phyloP scores from a whole-genome alignment of 2,329 filamentous ascomycete species.

The Ceratocystis cacaofunesta region DNA sequence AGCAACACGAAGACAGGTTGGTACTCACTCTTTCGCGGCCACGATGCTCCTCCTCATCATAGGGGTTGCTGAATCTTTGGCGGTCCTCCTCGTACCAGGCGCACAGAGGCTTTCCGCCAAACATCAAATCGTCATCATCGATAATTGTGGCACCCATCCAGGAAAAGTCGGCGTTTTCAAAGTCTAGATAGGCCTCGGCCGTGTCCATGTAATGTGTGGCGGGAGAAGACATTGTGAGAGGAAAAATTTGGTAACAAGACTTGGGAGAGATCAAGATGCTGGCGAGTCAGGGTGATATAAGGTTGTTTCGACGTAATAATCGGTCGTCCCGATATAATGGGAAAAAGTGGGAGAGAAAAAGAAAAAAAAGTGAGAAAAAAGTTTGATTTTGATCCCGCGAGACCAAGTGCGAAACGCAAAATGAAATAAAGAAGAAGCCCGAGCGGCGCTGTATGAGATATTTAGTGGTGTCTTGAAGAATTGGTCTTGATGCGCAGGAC shows the following conservation, averaged over 20 bases:
- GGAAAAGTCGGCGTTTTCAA: constrained; percentile 19
- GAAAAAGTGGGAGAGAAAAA: not conserved
- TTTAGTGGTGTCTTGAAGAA: not conserved
- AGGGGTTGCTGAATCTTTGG: constrained; percentile 28
- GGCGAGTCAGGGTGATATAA: not conserved
- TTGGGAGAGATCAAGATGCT: not conserved
- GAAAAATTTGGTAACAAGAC: not conserved
- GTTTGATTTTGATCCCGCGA: not conserved
- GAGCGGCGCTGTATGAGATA: not conserved
- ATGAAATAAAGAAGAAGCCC: not conserved
- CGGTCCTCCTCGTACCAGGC: constrained; percentile 47
- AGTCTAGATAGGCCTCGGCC: constrained; percentile 12
- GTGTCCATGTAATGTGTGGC: not conserved
- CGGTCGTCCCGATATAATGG: not conserved
- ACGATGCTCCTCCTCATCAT: constrained; percentile 28
- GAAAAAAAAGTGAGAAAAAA: not conserved
- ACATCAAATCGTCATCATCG: constrained; percentile 46
- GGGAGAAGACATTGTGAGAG: constrained; percentile 8
- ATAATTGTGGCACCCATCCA: constrained; percentile 37
- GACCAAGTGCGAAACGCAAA: not conserved
- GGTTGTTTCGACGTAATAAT: not conserved
- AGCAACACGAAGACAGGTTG: not conserved
- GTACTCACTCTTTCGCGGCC: constrained; percentile 27
- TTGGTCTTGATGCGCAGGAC: not conserved
- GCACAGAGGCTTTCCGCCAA: constrained; percentile 44